Conservation (phyloP, 78 protist genomes). For the Dictyostelium intermedium region DNA sequence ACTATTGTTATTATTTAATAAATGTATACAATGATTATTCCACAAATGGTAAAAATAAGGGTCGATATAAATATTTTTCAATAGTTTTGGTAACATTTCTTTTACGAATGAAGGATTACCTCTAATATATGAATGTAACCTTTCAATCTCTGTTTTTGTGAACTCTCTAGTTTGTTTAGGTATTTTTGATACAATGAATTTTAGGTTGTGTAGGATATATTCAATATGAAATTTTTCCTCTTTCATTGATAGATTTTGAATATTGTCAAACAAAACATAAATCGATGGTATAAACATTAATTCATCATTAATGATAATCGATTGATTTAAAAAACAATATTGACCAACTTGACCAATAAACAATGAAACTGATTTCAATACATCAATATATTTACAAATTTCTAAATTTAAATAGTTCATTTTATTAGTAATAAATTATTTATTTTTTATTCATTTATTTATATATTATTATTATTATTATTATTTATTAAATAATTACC, state of each 20-base stretch:
- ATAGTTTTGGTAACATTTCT: constrained; percentile 55
- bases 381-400: constrained; percentile 29
- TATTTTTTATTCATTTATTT: too few species aligned
- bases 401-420: not conserved
- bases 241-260: constrained; percentile 13
- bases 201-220: constrained; percentile 41
- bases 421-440: not conserved
- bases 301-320: constrained; percentile 56
- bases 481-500: constrained; percentile 23
- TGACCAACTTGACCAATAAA: constrained; percentile 22
- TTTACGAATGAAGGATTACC: constrained; percentile 43
- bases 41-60: constrained; percentile 58
- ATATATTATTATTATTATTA: too few species aligned
- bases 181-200: constrained; percentile 12
- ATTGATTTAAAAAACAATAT: constrained; percentile 37
- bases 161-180: constrained; percentile 75
- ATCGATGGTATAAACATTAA: constrained; percentile 31
- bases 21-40: constrained; percentile 44
- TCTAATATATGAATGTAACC: constrained; percentile 2
- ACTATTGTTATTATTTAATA: not conserved
- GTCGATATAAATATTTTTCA: constrained; percentile 52
- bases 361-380: constrained; percentile 36
- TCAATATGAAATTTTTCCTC: constrained; percentile 46
- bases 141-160: constrained; percentile 23
- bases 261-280: constrained; percentile 13